Evolutionary conservation across 768 basidiomycete genomes (phyloP).

Genomic region (Boletus rubescentipes): DNA sequence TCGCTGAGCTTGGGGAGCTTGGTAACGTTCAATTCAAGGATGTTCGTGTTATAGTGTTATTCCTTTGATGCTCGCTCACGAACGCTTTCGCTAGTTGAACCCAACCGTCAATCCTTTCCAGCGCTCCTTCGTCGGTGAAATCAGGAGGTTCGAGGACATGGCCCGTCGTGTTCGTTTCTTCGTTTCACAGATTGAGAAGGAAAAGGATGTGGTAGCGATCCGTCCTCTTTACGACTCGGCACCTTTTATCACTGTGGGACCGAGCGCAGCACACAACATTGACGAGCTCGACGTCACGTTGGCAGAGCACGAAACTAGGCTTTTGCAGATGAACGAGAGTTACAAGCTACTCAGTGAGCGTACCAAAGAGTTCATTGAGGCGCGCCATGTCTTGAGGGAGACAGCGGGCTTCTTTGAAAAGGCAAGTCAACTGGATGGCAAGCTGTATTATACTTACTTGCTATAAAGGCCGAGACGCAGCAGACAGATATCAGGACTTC

Average conservation of each 20-base stretch:
- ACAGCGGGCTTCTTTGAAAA: slow-evolving; percentile 95
- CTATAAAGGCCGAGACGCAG: slow-evolving; percentile 68
- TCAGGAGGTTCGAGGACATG: slow-evolving; percentile 95
- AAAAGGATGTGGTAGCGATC: slow-evolving; percentile 78
- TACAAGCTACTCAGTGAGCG: slow-evolving; percentile 88
- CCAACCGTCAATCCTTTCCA: slow-evolving; percentile 96
- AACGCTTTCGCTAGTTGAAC: slow-evolving; percentile 63
- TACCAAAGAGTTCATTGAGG: slow-evolving; percentile 85
- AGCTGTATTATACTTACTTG: slow-evolving; percentile 7
- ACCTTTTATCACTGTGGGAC: slow-evolving; percentile 85
- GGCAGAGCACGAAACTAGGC: slow-evolving; percentile 79
- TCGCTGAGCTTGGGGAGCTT: slow-evolving; percentile 92
- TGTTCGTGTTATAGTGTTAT: slow-evolving; percentile 47
- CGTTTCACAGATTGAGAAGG: slow-evolving; percentile 77
- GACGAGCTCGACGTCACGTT: slow-evolving; percentile 92
- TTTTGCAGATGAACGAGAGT: slow-evolving; percentile 88
- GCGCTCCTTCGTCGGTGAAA: slow-evolving; percentile 95
- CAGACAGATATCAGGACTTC: slow-evolving; percentile 81
- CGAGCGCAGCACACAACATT: slow-evolving; percentile 88
- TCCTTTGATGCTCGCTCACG: slow-evolving; percentile 3
- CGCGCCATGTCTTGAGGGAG: slow-evolving; percentile 90
- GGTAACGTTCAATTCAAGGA: slow-evolving; percentile 98
- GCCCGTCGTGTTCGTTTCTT: slow-evolving; percentile 93
- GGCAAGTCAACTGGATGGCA: slow-evolving; percentile 41
- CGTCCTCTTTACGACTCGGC: slow-evolving; percentile 85